phyloP scores from a whole-genome alignment of 306 rosid species.

The Herpetospermum pedunculosum region DNA sequence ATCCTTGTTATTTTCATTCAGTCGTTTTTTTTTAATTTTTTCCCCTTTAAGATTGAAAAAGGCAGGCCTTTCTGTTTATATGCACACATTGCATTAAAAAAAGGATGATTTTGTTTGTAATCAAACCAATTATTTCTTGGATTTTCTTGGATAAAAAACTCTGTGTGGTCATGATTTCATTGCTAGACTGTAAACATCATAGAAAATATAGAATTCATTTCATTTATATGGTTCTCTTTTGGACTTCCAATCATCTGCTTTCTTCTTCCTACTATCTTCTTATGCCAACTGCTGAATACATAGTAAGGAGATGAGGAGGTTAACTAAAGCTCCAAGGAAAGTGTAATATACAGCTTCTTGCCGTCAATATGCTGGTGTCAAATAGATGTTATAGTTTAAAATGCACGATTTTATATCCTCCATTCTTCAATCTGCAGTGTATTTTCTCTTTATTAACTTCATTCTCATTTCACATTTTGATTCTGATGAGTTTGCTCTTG shows the following conservation, averaged over 20 bases:
- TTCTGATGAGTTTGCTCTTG: constrained; percentile 10
- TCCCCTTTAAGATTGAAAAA: not conserved
- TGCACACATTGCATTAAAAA: not conserved
- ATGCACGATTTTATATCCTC: not conserved
- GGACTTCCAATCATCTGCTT: not conserved
- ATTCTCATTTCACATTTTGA: constrained; percentile 8
- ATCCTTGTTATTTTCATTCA: not conserved
- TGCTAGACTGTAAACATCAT: not conserved
- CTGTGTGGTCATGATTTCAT: not conserved
- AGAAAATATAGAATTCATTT: not conserved
- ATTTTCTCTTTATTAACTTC: not conserved
- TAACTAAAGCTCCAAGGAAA: not conserved
- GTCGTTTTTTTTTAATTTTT: not conserved
- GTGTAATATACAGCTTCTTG: not conserved
- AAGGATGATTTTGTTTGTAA: not conserved
- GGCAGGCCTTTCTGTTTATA: not conserved
- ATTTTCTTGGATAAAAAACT: not conserved
- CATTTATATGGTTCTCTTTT: not conserved
- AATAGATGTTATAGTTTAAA: not conserved
- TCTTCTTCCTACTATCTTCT: not conserved
- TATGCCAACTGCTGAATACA: not conserved
- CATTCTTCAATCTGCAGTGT: not conserved
- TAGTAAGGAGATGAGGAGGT: not conserved
- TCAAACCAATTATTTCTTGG: not conserved
- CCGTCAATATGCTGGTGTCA: not conserved